Evolutionary conservation across 1,139 yeast species (phyloP).

Genomic region (Suhomyces kunorum): DNA sequence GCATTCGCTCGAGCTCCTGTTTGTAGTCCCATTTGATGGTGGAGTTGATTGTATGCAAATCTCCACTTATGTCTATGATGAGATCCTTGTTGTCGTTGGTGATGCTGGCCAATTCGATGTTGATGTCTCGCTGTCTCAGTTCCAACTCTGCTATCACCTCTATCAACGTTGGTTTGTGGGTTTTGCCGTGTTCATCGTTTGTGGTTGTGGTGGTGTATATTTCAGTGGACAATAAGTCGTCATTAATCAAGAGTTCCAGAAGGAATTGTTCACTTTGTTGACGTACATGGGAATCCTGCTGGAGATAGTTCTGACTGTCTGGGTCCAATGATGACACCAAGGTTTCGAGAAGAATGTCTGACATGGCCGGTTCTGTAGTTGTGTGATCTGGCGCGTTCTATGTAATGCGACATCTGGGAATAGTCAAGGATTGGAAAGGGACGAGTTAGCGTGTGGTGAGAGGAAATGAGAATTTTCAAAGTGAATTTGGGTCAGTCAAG

Average conservation of each 20-base stretch:
- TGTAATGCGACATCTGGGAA: slow-evolving; percentile 1
- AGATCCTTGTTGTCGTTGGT: slow-evolving; percentile 43
- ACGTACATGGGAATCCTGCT: slow-evolving; percentile 16
- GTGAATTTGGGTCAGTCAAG: no score
- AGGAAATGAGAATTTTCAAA: neutral
- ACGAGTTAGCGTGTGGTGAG: no score
- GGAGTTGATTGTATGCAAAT: slow-evolving; percentile 28
- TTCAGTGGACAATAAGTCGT: slow-evolving; percentile 45
- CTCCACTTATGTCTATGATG: slow-evolving; percentile 41
- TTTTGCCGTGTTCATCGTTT: slow-evolving; percentile 12
- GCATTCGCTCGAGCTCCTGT: slow-evolving; percentile 25
- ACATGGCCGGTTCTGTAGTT: slow-evolving; percentile 19
- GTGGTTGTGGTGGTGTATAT: slow-evolving; percentile 35
- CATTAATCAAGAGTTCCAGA: slow-evolving; percentile 37
- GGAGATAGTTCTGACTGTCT: slow-evolving; percentile 16
- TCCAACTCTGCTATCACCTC: slow-evolving; percentile 53
- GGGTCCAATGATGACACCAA: slow-evolving; percentile 22
- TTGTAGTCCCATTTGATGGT: slow-evolving; percentile 27
- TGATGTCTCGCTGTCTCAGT: slow-evolving; percentile 32
- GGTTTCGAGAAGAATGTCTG: slow-evolving; percentile 23
- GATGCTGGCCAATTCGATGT: slow-evolving; percentile 33
- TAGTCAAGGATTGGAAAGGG: no score
- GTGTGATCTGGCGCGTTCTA: slow-evolving; percentile 3
- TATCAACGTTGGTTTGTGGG: slow-evolving; percentile 31
- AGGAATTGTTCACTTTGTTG: slow-evolving; percentile 20